A percentile compares a stretch with the other conserved stretches of the same genome.
Evolutionary conservation across 371 early-diverging fungal species (phyloP).

Genomic region (Encephalitozoon romaleae): DNA sequence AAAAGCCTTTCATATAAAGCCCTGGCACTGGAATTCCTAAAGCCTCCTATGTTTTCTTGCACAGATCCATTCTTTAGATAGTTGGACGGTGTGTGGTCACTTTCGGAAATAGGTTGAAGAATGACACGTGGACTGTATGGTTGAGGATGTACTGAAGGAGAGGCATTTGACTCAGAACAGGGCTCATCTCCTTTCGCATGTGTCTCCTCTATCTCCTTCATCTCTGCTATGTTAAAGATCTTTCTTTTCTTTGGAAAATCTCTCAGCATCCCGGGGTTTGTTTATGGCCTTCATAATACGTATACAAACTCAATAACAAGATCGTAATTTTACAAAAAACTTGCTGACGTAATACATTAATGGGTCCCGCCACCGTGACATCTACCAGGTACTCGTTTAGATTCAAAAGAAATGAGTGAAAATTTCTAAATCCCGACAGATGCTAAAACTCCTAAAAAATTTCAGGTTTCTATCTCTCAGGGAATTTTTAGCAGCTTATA

Average conservation of each 20-base stretch:
- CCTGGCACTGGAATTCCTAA: neutral
- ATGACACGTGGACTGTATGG: too few species aligned
- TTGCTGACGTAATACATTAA: neutral
- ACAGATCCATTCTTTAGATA: neutral
- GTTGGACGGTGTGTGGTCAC: neutral
- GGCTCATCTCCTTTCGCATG: neutral
- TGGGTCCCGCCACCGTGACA: neutral
- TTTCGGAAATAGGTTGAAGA: neutral
- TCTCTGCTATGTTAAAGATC: constrained; percentile 8
- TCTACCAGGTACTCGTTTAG: neutral
- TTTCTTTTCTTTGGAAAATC: constrained; percentile 9
- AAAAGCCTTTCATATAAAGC: neutral
- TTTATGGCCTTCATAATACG: neutral
- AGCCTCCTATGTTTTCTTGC: neutral
- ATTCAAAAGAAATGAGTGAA: neutral
- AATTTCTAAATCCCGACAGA: neutral
- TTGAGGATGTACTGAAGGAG: neutral
- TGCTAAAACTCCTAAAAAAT: neutral
- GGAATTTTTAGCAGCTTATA: neutral
- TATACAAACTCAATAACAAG: neutral
- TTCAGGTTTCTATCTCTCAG: neutral
- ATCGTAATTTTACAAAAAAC: neutral
- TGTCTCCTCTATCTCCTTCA: neutral
- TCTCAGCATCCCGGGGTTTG: neutral
- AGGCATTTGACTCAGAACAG: neutral